phyloP scores from a whole-genome alignment of 2,329 filamentous ascomycete genomes.

The Cryphonectria carpinicola region DNA sequence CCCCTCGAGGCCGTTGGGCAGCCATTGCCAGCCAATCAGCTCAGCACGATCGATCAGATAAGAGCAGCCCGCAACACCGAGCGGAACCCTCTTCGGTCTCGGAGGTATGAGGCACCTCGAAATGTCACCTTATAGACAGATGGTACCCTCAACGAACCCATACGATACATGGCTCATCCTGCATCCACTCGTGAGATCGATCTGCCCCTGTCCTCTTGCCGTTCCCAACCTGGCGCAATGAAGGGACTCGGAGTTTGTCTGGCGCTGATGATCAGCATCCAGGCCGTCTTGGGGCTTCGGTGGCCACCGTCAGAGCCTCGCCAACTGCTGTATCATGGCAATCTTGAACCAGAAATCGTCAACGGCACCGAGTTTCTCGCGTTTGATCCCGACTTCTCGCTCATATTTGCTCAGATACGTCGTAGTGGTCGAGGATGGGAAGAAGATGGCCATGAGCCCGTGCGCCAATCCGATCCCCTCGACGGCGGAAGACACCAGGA shows the following conservation, averaged over 20 bases:
- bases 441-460: neutral
- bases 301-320: neutral
- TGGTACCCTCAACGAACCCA: neutral
- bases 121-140: neutral
- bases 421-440: neutral
- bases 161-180: neutral
- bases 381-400: constrained; percentile 5
- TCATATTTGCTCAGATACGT: neutral
- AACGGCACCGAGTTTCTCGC: constrained; percentile 1
- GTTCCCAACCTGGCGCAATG: neutral
- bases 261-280: neutral
- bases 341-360: neutral
- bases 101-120: neutral
- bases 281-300: neutral
- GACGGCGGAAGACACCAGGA: neutral
- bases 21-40: neutral
- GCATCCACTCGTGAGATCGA: neutral
- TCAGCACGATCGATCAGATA: neutral
- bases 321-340: constrained; percentile 6
- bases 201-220: neutral
- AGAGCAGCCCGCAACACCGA: neutral
- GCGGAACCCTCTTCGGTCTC: neutral
- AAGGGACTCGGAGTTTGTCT: neutral
- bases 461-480: neutral
- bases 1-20: neutral